Evolutionary conservation across 2,329 filamentous ascomycete species (phyloP), one percentile per base, ranked within the genome.

Genomic region (Diaporthe longicolla): DNA sequence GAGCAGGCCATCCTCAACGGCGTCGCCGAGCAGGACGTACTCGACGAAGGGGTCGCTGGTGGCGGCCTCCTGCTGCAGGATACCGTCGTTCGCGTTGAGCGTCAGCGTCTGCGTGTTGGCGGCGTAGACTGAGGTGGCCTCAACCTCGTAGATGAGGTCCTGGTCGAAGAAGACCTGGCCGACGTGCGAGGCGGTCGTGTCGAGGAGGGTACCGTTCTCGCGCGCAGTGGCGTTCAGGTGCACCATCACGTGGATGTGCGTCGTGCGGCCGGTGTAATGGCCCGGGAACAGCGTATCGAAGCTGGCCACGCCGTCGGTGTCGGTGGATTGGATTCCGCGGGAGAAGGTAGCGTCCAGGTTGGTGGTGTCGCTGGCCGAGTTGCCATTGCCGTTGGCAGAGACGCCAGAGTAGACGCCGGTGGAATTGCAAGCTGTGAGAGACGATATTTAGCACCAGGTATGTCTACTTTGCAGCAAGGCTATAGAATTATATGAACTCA

Each of bases 81-180:
- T 78, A 37, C 70, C 17, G 78, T 83, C 82, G 24, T 79, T 61
- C 8, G 40, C 76, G 76, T 83, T 83, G 71, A 63, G 57, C 6
- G 86, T 91, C 26, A 88, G 71, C 0, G 76, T 69, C 74, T 88
- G 84, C 0, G 82, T 84, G 81, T 90, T 89, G 72, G 80, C 79
- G 7, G 74, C 80, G 80, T 90, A 90, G 0, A 88, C 87, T 0
- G 79, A 74, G 0, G 82, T 83, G 13, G 80, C 80, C 75, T 90
- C 87, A 71, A 92, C 89, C 52, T 83, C 76, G 35, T 78, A 77
- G 76, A 90, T 86, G 13, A 93, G 86, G 76, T 85, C 83, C 79
- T 92, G 88, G 80, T 92, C 90, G 79, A 91, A 91, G 85, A 91
- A 93, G 68, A 91, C 79, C 80, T 93, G 91, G 24, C 91, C 91